phyloP scores from a whole-genome alignment of 495 filamentous ascomycete species.

The Neurospora sp. region DNA sequence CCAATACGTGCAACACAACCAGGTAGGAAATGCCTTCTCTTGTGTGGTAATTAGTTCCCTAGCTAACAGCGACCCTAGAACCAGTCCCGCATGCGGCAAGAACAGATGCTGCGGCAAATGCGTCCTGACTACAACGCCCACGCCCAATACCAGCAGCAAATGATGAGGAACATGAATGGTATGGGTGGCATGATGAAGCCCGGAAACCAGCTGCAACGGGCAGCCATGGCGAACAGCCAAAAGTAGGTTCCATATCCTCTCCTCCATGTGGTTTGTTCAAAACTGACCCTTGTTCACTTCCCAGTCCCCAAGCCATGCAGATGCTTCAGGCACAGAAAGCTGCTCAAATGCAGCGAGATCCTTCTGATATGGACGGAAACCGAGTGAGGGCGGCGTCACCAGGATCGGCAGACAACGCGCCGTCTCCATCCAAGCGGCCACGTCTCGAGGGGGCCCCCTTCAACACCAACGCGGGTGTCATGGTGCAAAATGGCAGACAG shows the following conservation, averaged over 20 bases:
- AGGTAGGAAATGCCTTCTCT: slow-evolving; percentile 44
- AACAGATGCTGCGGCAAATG: slow-evolving; percentile 6
- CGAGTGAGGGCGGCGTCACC: slow-evolving; percentile 73
- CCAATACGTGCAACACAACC: slow-evolving; percentile 69
- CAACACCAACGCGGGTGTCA: slow-evolving; percentile 55
- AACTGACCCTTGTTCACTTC: slow-evolving; percentile 25
- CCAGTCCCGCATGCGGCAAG: slow-evolving; percentile 56
- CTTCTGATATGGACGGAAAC: slow-evolving; percentile 80
- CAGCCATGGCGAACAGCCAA: slow-evolving; percentile 70
- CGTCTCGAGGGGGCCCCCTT: slow-evolving; percentile 64
- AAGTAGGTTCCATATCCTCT: slow-evolving; percentile 40
- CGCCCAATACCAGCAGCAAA: slow-evolving; percentile 37
- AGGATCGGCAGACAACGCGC: slow-evolving; percentile 73
- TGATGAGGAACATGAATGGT: slow-evolving; percentile 50
- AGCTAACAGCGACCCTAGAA: slow-evolving; percentile 34
- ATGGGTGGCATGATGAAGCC: slow-evolving; percentile 36
- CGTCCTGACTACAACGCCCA: slow-evolving; percentile 29
- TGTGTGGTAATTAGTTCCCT: no score
- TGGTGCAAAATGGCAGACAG: slow-evolving; percentile 71
- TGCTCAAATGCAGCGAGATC: slow-evolving; percentile 74
- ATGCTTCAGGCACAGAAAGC: slow-evolving; percentile 52
- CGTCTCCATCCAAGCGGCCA: slow-evolving; percentile 86
- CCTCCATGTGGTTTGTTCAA: background rate
- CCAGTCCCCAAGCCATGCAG: slow-evolving; percentile 57
- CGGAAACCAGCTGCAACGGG: slow-evolving; percentile 53